These are phyloP conservation scores for Pythium brachiatum DNA, from an alignment of 352 stramenopile species.

Conservation along the genomic window DNA sequence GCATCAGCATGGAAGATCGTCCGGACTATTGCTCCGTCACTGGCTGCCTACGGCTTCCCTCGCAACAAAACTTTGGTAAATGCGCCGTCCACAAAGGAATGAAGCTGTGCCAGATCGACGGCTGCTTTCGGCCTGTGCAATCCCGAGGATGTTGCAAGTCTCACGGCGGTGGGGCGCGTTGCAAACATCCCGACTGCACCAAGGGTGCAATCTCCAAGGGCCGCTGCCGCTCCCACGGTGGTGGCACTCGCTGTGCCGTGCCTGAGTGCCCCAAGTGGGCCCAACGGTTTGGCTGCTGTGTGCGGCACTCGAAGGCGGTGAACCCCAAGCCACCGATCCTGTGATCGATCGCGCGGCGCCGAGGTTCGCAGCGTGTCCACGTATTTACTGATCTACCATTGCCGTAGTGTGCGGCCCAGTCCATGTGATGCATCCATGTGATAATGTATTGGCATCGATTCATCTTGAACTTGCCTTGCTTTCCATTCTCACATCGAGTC, in stretches of 20 bases:
- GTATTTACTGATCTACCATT: not conserved
- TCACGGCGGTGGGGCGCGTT: slow-evolving; percentile 53
- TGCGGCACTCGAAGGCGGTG: slow-evolving; percentile 37
- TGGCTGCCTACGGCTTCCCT: slow-evolving; percentile 30
- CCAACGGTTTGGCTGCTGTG: slow-evolving; percentile 41
- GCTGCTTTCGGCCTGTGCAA: slow-evolving; percentile 44
- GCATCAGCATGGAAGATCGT: not conserved
- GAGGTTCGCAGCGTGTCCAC: not conserved
- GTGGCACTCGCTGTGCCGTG: slow-evolving; percentile 46
- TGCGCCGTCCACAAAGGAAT: slow-evolving; percentile 47
- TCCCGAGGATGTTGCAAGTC: slow-evolving; percentile 58
- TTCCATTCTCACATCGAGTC: slow-evolving; percentile 10
- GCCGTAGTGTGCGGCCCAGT: not conserved
- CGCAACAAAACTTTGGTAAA: slow-evolving; percentile 24
- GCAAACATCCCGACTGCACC: slow-evolving; percentile 41
- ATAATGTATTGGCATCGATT: not conserved
- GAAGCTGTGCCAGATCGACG: slow-evolving; percentile 37
- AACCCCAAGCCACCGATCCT: slow-evolving; percentile 7
- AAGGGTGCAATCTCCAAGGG: slow-evolving; percentile 56
- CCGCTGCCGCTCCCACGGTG: slow-evolving; percentile 49
- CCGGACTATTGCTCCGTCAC: slow-evolving; percentile 28
- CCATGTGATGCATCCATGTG: slow-evolving; percentile 5
- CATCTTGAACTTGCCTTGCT: not conserved
- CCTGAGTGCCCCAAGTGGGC: slow-evolving; percentile 45
- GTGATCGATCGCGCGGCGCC: not conserved